Conservation (phyloP, 2,329 filamentous ascomycete genomes). For the Penicillium capsulatum region DNA sequence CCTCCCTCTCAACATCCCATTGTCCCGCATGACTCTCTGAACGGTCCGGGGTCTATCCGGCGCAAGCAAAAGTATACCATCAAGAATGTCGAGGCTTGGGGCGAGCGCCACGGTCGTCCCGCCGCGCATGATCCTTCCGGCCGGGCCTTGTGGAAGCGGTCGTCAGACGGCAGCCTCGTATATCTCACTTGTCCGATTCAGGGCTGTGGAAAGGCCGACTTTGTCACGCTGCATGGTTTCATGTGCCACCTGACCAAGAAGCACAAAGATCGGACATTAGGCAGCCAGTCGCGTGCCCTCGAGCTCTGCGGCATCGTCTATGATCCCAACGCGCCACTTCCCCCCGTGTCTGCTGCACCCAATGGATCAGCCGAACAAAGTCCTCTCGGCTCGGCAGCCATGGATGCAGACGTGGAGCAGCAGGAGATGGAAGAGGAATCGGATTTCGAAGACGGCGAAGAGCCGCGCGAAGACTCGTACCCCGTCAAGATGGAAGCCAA, state of each 20-base stretch:
- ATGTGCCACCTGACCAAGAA: conserved; percentile 44
- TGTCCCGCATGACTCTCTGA: conserved; percentile 25
- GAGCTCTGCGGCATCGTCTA: conserved; percentile 39
- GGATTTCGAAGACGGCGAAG: conserved; percentile 27
- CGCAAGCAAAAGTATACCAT: conserved; percentile 43
- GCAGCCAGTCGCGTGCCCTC: conserved; percentile 40
- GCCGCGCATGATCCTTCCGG: conserved; percentile 39
- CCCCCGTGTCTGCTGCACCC: conserved; percentile 28
- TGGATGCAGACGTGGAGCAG: conserved; percentile 29
- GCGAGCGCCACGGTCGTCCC: conserved; percentile 40
- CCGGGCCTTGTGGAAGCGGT: conserved; percentile 39
- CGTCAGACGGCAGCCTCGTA: conserved; percentile 37
- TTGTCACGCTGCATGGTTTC: conserved; percentile 41
- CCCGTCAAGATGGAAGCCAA: conserved; percentile 29
- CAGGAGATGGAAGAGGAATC: conserved; percentile 33
- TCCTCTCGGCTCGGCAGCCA: conserved; percentile 26
- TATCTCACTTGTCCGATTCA: conserved; percentile 39
- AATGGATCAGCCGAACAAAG: conserved; percentile 37
- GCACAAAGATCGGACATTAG: conserved; percentile 40
- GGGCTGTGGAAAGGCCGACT: conserved; percentile 40
- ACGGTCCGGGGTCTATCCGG: conserved; percentile 28
- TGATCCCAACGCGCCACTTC: conserved; percentile 36
- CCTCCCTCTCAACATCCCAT: conserved; percentile 22
- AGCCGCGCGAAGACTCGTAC: conserved; percentile 20
- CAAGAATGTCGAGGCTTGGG: conserved; percentile 42